Percentiles rank a stretch among this genome's conserved stretches.
These are phyloP conservation scores for Pezicula carpinea DNA, from an alignment of 2,329 filamentous ascomycete genomes.

Conservation along the genomic window DNA sequence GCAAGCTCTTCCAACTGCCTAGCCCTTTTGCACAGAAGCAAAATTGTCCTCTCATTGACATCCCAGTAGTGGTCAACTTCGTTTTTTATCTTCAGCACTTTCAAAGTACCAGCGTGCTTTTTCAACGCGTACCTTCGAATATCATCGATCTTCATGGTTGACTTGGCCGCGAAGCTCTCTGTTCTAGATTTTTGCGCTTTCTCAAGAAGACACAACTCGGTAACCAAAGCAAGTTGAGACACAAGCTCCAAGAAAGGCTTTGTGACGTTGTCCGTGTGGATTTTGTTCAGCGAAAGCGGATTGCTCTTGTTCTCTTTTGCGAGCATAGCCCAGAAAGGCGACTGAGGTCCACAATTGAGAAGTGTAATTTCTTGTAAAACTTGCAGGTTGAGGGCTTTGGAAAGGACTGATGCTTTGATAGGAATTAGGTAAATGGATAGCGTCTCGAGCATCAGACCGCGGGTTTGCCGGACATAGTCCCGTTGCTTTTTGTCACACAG, in stretches of 20 bases:
- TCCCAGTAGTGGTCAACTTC: conserved; percentile 51
- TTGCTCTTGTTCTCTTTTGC: conserved; percentile 47
- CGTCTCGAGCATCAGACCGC: conserved; percentile 51
- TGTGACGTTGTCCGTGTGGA: conserved; percentile 61
- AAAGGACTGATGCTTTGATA: conserved; percentile 52
- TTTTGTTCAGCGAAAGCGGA: conserved; percentile 49
- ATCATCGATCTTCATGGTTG: conserved; percentile 47
- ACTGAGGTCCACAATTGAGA: conserved; percentile 59
- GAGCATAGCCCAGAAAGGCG: conserved; percentile 53
- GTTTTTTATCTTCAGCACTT: conserved; percentile 57
- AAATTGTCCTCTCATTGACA: conserved; percentile 47
- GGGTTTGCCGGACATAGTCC: conserved; percentile 52
- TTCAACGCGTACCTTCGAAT: conserved; percentile 53
- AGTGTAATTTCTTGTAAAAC: conserved; percentile 53
- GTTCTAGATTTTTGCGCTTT: conserved; percentile 45
- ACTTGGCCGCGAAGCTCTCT: conserved; percentile 47
- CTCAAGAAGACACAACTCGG: conserved; percentile 58
- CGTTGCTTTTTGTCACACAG: conserved; percentile 25
- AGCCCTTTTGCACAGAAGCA: conserved; percentile 48
- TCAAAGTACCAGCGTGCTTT: conserved; percentile 51
- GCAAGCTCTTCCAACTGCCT: conserved; percentile 50
- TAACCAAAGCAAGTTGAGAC: conserved; percentile 45
- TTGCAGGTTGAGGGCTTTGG: conserved; percentile 51
- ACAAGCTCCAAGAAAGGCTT: conserved; percentile 48
- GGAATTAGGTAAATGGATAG: conserved; percentile 56